Conservation (phyloP, 2,329 filamentous ascomycete species). For the Trichoderma endophyticum region DNA sequence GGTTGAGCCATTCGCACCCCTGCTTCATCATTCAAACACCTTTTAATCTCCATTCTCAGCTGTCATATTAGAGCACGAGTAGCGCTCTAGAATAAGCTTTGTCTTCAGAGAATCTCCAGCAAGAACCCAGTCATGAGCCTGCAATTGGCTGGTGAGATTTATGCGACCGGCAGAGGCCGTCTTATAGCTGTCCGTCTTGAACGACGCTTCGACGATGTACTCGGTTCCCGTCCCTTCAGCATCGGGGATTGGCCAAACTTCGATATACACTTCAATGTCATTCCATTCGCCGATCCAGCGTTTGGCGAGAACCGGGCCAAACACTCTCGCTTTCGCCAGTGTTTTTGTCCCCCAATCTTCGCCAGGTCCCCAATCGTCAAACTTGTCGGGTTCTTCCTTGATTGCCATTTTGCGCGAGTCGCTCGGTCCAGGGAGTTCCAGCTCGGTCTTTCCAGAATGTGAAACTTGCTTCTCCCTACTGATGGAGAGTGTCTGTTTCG, state of each 20-base stretch:
- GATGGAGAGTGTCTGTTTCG: neutral
- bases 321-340: neutral
- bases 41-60: neutral
- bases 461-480: neutral
- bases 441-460: neutral
- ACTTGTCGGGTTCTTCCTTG: neutral
- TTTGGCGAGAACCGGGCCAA: neutral
- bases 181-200: neutral
- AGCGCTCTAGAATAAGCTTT: neutral
- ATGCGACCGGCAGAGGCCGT: neutral
- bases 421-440: neutral
- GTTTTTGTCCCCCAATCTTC: neutral
- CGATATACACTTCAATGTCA: neutral
- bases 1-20: neutral
- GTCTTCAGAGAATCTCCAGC: neutral
- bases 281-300: neutral
- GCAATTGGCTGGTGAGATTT: neutral
- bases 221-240: neutral
- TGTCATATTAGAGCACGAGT: neutral
- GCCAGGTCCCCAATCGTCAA: neutral
- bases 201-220: neutral
- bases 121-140: neutral
- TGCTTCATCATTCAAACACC: neutral
- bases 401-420: neutral
- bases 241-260: neutral